phyloP scores from a whole-genome alignment of 495 filamentous ascomycete species.

The Aspergillus hancockii region DNA sequence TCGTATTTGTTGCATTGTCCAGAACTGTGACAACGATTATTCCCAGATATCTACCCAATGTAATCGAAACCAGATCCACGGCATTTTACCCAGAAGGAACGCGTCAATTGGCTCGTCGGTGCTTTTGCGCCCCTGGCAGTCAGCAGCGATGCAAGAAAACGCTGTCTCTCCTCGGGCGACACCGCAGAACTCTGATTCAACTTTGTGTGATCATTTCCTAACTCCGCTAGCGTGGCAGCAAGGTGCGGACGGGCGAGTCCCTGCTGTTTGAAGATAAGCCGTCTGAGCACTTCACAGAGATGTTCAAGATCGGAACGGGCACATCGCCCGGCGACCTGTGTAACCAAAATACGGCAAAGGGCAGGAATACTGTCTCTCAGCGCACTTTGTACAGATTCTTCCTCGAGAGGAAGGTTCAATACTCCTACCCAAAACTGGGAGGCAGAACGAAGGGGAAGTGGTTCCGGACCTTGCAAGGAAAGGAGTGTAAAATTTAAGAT shows the following conservation, averaged over 20 bases:
- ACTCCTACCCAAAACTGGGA: slow-evolving; percentile 76
- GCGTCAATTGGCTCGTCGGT: slow-evolving; percentile 60
- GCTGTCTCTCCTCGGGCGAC: slow-evolving; percentile 36
- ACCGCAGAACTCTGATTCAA: slow-evolving; percentile 21
- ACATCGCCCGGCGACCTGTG: slow-evolving; percentile 73
- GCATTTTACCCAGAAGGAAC: slow-evolving; percentile 70
- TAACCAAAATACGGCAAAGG: slow-evolving; percentile 58
- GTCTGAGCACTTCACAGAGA: slow-evolving; percentile 76
- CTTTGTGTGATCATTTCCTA: slow-evolving; percentile 59
- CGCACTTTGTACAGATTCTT: slow-evolving; percentile 49
- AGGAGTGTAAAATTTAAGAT: slow-evolving; percentile 78
- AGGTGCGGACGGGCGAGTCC: slow-evolving; percentile 66
- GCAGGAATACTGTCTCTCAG: slow-evolving; percentile 61
- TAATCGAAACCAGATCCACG: slow-evolving; percentile 69
- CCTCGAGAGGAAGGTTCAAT: slow-evolving; percentile 44
- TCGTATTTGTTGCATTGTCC: background rate
- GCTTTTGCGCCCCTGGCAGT: slow-evolving; percentile 59
- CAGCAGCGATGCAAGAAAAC: slow-evolving; percentile 38
- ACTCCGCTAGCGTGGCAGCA: slow-evolving; percentile 50
- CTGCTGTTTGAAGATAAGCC: slow-evolving; percentile 66
- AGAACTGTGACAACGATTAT: background rate
- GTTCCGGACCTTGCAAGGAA: slow-evolving; percentile 69
- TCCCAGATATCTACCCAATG: slow-evolving; percentile 33
- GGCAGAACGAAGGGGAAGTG: slow-evolving; percentile 77
- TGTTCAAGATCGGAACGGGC: slow-evolving; percentile 76